Conservation (phyloP, 1,284 basidiomycete genomes). For the Sphagnurus paluster region DNA sequence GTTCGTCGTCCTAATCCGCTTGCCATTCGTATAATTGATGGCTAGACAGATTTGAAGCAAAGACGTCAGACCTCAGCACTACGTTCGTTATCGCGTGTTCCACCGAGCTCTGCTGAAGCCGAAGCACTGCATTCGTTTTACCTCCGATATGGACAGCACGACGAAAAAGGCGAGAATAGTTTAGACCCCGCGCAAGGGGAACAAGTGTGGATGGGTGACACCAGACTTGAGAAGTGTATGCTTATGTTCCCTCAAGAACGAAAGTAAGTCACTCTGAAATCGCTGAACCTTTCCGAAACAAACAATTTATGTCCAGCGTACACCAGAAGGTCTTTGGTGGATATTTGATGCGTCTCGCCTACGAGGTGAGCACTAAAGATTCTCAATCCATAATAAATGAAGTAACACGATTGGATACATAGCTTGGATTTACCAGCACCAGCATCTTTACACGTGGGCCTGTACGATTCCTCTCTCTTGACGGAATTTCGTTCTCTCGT, state of each 20-base stretch:
- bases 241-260: slow-evolving; percentile 87
- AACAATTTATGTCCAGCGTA: slow-evolving; percentile 42
- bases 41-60: slow-evolving; percentile 43
- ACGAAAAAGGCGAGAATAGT: slow-evolving; percentile 18
- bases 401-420: neutral
- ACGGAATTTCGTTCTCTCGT: slow-evolving; percentile 77
- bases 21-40: neutral
- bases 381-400: neutral
- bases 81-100: slow-evolving; percentile 66
- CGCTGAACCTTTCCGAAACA: neutral
- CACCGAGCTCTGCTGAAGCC: slow-evolving; percentile 71
- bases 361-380: slow-evolving; percentile 44
- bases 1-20: slow-evolving; percentile 36
- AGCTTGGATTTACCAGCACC: slow-evolving; percentile 78
- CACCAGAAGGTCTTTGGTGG: slow-evolving; percentile 82
- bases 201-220: slow-evolving; percentile 68
- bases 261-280: slow-evolving; percentile 50
- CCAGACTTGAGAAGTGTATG: slow-evolving; percentile 64
- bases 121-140: slow-evolving; percentile 68
- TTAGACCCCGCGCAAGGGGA: slow-evolving; percentile 20
- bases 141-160: slow-evolving; percentile 54
- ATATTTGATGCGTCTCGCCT: slow-evolving; percentile 60
- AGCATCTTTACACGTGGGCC: slow-evolving; percentile 69
- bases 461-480: slow-evolving; percentile 74
- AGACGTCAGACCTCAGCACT: slow-evolving; percentile 52